Base-by-base conservation (phyloP, 805 yeast genomes). In the Candida xiaguanensis region DNA sequence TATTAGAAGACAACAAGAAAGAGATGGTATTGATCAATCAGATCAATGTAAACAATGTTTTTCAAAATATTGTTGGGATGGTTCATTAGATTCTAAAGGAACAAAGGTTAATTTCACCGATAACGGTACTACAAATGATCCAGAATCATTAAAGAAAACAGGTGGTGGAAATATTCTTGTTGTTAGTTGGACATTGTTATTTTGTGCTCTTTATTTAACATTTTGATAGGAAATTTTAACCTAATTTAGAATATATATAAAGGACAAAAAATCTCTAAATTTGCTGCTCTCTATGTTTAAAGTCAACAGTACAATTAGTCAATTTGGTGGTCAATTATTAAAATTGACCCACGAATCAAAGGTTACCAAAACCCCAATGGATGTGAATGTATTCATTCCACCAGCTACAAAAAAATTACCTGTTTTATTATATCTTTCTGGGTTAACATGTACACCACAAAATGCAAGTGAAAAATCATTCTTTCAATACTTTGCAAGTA, bases 381-480 rank as follows among this genome's bases (percentile, higher is more conserved):
- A 77, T 46, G 83, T 90, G 33, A 93, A 91, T 52, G 75, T 91
- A 31, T 91, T 78, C 51, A 60, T 93, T 25, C 99, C 98, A 32
- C 74, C 54, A 65, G 31, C 53, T 3, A 61, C 61, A 25, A 55
- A 65, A 15, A 44, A 45, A 12, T 62, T 84, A 18, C 98, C 99
- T 1, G 86, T 85, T 0, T 59, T 91, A 44, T 61, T 85, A 46
- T 91, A 81, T 55, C 72, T 91, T 16, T 82, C 96, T 2, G 99
- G 99, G 1, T 72, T 91, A 49, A 87, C 97, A 0, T 91, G 98
- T 59, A 81, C 95, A 1, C 96, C 96, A 34, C 80, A 86, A 65
- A 93, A 90, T 58, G 95, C 95, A 39, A 73, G 90, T 8, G 98
- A 93, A 59, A 93, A 93, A 72, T 95, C 96, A 1, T 86, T 82